Base-by-base conservation (phyloP, 148 eudicot genomes). In the Rhododendron mucronatum region DNA sequence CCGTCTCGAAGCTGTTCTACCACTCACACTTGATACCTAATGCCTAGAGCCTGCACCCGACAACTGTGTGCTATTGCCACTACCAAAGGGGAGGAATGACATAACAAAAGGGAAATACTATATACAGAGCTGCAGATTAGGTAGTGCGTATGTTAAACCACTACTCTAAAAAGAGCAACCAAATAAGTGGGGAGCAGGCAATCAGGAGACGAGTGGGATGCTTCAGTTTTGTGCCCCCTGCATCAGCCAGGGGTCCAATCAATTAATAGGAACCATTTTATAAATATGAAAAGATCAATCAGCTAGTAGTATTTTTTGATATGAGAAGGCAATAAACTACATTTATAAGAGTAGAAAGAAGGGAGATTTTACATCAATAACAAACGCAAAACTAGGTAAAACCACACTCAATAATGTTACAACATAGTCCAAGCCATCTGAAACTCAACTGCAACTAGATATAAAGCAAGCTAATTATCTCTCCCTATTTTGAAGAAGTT, bases 301-400 rank as follows among this genome's bases (percentile, higher is more conserved):
- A 69, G 37, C 75, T 77, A 51, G 73, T 77, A 51, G 73, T 59
- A 71, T 73, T 81, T 39, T 82, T 26, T 41, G 39, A 77, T 77
- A 83, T 76, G 78, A 9, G 35, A 59, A 83, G 78, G 51, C 48
- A 47, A 76, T 26, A 77, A 82, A 87, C 7, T 57, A 53, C 76
- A 73, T n/a, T 23, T n/a, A 65, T 1, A 63, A 16, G 53, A 82
- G 44, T 14, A 39, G 21, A 44, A 13, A 14, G 12, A 82, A 39
- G 18, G 33, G 65, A 76, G 84, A 30, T 53, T n/a, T 86, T 86
- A 91, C 84, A 88, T 84, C 20, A 63, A 82, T 16, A n/a, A 69
- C 71, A 82, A 57, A 16, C 7, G 7, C 23, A 37, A 57, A 82
- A 45, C 63, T 53, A 16, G 7, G 50, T 26, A 26, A 15, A 55